Percentiles rank a stretch among this genome's conserved stretches.
phyloP scores from a whole-genome alignment of 139 green algal genomes.

The Desmodesmus armatus region DNA sequence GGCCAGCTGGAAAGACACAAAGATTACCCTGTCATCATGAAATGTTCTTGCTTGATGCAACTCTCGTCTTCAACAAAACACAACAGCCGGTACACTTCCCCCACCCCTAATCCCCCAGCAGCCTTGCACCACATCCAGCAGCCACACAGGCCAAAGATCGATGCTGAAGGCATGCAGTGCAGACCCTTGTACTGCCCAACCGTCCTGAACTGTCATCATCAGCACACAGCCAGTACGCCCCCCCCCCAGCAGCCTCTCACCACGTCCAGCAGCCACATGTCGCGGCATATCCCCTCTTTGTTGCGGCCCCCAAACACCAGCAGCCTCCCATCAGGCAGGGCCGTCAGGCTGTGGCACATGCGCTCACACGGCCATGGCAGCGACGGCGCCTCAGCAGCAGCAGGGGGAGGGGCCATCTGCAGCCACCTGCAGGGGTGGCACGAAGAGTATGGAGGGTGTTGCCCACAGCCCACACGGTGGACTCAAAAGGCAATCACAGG shows the following conservation, averaged over 20 bases:
- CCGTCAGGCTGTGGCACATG: constrained; percentile 79
- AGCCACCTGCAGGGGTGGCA: neutral
- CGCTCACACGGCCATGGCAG: constrained; percentile 60
- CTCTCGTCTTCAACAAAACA: no score
- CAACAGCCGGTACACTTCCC: no score
- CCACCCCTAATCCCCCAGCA: no score
- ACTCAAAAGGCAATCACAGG: no score
- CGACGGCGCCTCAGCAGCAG: neutral
- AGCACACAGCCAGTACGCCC: neutral
- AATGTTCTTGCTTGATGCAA: no score
- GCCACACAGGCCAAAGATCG: no score
- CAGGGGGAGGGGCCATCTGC: neutral
- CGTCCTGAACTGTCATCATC: neutral
- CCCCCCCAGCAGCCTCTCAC: no score
- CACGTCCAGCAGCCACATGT: constrained; percentile 63
- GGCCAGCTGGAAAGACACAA: no score
- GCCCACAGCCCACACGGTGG: neutral
- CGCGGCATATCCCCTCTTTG: constrained; percentile 62
- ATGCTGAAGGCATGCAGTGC: no score
- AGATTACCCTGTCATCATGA: no score
- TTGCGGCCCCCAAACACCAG: constrained; percentile 74
- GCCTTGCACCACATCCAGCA: no score
- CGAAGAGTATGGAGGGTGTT: neutral
- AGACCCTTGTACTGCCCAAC: no score
- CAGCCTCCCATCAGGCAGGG: constrained; percentile 60